Conservation (phyloP, 2,329 filamentous ascomycete genomes). For the Mariannaea sp. region DNA sequence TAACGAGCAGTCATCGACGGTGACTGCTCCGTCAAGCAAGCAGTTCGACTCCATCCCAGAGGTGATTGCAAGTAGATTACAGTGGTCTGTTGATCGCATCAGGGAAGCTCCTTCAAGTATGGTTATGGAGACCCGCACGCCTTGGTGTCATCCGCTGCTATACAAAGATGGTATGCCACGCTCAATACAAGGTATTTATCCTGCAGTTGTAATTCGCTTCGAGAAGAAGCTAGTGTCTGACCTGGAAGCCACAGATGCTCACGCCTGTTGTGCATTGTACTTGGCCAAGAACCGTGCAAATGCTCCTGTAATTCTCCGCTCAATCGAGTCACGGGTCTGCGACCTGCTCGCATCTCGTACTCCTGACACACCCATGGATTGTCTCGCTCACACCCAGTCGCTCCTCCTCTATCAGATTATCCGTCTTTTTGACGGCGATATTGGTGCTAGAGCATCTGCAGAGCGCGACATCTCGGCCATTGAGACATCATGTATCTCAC, state of each 20-base stretch:
- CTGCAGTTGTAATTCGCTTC: no score
- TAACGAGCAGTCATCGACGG: conserved; percentile 28
- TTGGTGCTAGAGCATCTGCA: conserved; percentile 47
- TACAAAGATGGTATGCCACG: conserved; percentile 58
- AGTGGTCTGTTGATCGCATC: conserved; percentile 56
- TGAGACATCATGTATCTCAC: conserved; percentile 41
- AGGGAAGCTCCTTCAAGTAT: conserved; percentile 54
- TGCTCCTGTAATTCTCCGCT: conserved; percentile 51
- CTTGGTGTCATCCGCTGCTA: conserved; percentile 58
- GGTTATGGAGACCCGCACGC: conserved; percentile 54
- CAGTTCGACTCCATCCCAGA: conserved; percentile 32
- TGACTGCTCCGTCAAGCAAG: conserved; percentile 32
- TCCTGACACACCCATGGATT: conserved; percentile 36
- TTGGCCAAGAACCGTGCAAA: conserved; percentile 55
- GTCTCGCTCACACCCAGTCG: conserved; percentile 52
- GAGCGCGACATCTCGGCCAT: conserved; percentile 43
- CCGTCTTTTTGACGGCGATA: conserved; percentile 55
- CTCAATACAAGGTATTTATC: conserved; percentile 51
- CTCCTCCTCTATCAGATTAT: conserved; percentile 57
- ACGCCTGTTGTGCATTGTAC: conserved; percentile 59
- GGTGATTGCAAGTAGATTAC: conserved; percentile 42
- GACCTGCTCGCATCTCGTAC: conserved; percentile 48
- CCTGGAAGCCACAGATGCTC: conserved; percentile 50
- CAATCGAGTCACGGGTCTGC: conserved; percentile 51
- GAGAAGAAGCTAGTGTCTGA: background rate